Evolutionary conservation across 164 flowering plant genomes (phyloP), one percentile per base, ranked within the genome.

Genomic region (Tetrastigma voinierianum): DNA sequence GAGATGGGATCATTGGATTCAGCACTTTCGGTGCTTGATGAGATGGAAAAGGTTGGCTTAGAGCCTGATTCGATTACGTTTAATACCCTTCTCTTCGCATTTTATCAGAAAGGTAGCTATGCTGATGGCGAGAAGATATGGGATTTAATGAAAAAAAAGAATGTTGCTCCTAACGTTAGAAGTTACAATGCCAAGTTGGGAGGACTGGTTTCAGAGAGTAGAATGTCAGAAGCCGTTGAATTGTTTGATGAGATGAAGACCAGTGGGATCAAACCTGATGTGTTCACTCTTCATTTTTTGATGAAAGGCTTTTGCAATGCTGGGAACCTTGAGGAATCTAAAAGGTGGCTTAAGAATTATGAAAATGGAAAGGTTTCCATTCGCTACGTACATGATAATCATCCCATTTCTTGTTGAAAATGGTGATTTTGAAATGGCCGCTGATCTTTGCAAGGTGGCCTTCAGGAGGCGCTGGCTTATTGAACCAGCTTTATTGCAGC

Each of bases 81-180:
- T 57, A 84, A 81, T 63, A 78, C 78, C 0, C 75, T 86, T n/a
- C 45, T 86, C 1, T 24, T 65, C 46, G 77, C 57, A 14, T 70
- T 73, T 19, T 84, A 81, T 63, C 13, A 43, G 19, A 57, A 60
- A 19, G 63, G 65, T 13, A 68, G 64, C 46, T 70, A 73, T 48
- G 19, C 40, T 10, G 87, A 83, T 16, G 86, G 74, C 2, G 86
- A 85, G 59, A 74, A 63, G 62, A 52, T 73, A n/a, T 80, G 82
- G 86, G 66, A 11, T 20, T 40, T 53, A 66, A 85, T 83, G 85
- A 67, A 68, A 20, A 52, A 53, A 61, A 64, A 73, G 57, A 73
- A 70, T 61, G 52, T 74, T 54, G 59, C 52, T 64, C 76, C 85
- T 4, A 61, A 76, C 61, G 46, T 67, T 10, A 57, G 62, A 32